Base-by-base conservation (phyloP, 2,329 filamentous ascomycete species). In the Ophiostoma piceae region DNA sequence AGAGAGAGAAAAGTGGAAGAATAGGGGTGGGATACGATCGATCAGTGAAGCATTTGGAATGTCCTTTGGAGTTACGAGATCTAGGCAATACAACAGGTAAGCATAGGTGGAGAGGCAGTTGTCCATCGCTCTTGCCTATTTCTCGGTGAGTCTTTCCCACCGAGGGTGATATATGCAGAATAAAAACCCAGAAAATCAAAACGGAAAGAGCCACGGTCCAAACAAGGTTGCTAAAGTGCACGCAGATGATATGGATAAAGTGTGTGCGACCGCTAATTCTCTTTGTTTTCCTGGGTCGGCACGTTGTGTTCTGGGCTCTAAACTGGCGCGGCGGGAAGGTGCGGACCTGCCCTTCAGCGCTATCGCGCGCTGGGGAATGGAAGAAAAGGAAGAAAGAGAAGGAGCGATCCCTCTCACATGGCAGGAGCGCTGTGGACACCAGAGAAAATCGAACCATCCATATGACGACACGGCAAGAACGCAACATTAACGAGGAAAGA, bases 321-420 rank as follows among this genome's bases (percentile, higher is more conserved):
- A n/a, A 54, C 54, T 67, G 70, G 67, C 67, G 47, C 54, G 35
- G 35, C 70, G 70, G 68, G 67, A 71, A 69, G 70, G 66, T 60
- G 68, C 68, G 67, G 70, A 62, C 51, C 43, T 57, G 62, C 43
- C 67, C 62, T 43, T 57, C 51, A 43, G 60, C 35, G 60, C 69
- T 47, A 66, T 68, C 41, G 47, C n/a, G 16, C n/a, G 43, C 69
- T 67, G 66, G 43, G 65, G 57, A 47, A 26, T 51, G 35, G 64
- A 47, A n/a, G 35, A 66, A 16, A 7, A 54, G 37, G n/a, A 43
- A 35, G 43, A 47, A 47, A 47, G 16, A 66, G 26, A 41, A 43
- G n/a, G 57, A 37, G 62, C 62, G 7, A 65, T n/a, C 2, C 14
- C 8, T 0, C 14, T 62, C 51, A 11, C 22, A 26, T 22, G 51